Evolutionary conservation across 2,329 filamentous ascomycete genomes (phyloP), one percentile per base, ranked within the genome.

Genomic region (Colletotrichum limetticola): DNA sequence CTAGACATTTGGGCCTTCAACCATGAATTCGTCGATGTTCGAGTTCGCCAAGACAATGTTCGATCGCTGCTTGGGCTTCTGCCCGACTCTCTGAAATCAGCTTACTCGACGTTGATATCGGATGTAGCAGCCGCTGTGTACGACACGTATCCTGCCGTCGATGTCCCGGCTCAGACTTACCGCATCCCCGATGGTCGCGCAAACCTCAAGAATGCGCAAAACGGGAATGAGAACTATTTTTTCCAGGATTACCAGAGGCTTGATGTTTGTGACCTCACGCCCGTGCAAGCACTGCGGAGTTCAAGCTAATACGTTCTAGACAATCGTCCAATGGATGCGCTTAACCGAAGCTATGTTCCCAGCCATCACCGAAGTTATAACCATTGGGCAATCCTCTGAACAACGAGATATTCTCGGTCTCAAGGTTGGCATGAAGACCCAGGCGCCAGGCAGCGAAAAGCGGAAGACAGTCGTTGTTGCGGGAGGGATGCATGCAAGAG

Each of bases 181-280:
- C 68, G 68, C 4, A 26, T 72, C 22, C 28, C 70, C 76, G 80
- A 76, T 67, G 82, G 74, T 69, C 78, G 73, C 62, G 78, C 73
- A 72, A 79, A 75, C 64, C 78, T 77, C 74, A 83, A 76, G 55
- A 77, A 74, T 24, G 66, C 80, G 75, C 59, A 82, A 78, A 80
- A 80, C 12, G 81, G 83, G 68, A 79, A 84, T n/a, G 89, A 92
- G 71, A 94, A 95, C 78, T 86, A 97, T 52, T 98, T 98, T 85
- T 98, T 99, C 84, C 90, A 91, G 64, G 91, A 98, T 79, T 99
- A 98, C 81, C 97, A 98, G 79, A 95, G 95, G 1, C 86, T 97
- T 26, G 91, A 93, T 3, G 95, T 78, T 65, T 19, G 76, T 56
- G 30, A 22, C 52, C n/a, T 35, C 3, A 32, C 32, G 24, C 56